phyloP scores from a whole-genome alignment of 1,284 basidiomycete species.

The Leccinum griseonigrum region DNA sequence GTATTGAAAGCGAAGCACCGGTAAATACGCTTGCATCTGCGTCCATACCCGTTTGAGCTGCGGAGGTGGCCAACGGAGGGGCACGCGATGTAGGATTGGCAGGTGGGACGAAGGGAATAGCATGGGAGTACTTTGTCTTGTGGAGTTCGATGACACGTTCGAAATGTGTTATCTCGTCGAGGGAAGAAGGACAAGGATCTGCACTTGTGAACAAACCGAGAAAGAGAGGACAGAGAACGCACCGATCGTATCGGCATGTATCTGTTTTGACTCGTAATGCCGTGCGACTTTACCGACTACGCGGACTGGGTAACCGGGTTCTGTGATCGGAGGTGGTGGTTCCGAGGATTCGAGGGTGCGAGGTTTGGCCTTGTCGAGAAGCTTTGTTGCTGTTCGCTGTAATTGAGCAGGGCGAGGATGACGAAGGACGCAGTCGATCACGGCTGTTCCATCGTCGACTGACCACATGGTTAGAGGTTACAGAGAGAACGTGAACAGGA shows the following conservation, averaged over 20 bases:
- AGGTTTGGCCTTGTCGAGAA: slow-evolving; percentile 3
- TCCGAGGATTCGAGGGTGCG: slow-evolving; percentile 2
- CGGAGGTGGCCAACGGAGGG: slow-evolving; percentile 1
- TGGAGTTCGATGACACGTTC: slow-evolving; percentile 53
- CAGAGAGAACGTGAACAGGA: slow-evolving; percentile 3
- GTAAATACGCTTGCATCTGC: slow-evolving; percentile 15
- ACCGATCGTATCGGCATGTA: slow-evolving; percentile 50
- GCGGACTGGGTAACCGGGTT: slow-evolving; percentile 48
- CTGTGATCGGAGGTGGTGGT: slow-evolving; percentile 40
- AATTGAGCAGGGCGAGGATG: slow-evolving; percentile 24
- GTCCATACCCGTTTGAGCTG: neutral
- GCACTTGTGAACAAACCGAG: neutral
- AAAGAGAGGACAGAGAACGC: neutral
- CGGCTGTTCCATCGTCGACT: slow-evolving; percentile 74
- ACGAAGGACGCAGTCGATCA: slow-evolving; percentile 60
- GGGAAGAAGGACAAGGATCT: slow-evolving; percentile 48
- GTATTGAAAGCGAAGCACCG: neutral
- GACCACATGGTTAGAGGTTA: slow-evolving; percentile 2
- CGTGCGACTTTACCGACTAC: slow-evolving; percentile 48
- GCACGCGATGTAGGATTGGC: slow-evolving; percentile 10
- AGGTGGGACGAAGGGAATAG: slow-evolving; percentile 46
- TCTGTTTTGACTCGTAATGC: slow-evolving; percentile 43
- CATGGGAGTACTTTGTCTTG: slow-evolving; percentile 45
- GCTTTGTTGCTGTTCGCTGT: neutral
- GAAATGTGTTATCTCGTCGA: slow-evolving; percentile 64